These are phyloP conservation scores for Saturnispora besseyi DNA, from an alignment of 805 yeast genomes.

Conservation along the genomic window DNA sequence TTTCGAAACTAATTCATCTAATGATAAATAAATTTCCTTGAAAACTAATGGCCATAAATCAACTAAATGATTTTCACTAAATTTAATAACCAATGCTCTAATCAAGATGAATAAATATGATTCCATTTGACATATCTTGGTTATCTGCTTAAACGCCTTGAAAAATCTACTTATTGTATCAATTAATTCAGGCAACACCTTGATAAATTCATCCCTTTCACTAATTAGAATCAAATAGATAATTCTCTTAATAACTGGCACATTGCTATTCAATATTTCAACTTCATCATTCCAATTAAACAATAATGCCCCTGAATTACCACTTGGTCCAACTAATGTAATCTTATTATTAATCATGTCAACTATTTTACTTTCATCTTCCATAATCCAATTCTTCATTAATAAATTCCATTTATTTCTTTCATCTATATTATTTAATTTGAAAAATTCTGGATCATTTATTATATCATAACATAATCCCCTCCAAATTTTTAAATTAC, in stretches of 20 bases:
- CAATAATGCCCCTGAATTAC: slow-evolving; percentile 38
- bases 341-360: slow-evolving; percentile 39
- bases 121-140: slow-evolving; percentile 23
- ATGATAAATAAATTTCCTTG: slow-evolving; percentile 48
- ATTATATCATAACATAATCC: slow-evolving; percentile 53
- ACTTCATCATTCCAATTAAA: slow-evolving; percentile 30
- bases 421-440: slow-evolving; percentile 20
- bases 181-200: slow-evolving; percentile 37
- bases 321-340: slow-evolving; percentile 36
- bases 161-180: slow-evolving; percentile 26
- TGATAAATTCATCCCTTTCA: slow-evolving; percentile 49
- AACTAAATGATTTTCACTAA: slow-evolving; percentile 53
- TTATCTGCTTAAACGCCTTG: slow-evolving; percentile 20
- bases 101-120: slow-evolving; percentile 47
- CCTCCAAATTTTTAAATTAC: slow-evolving; percentile 52
- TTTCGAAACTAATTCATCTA: slow-evolving; percentile 30
- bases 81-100: slow-evolving; percentile 55
- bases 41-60: slow-evolving; percentile 64
- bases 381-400: slow-evolving; percentile 52
- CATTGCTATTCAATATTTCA: slow-evolving; percentile 25
- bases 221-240: slow-evolving; percentile 55
- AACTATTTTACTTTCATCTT: slow-evolving; percentile 49
- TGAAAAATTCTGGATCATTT: slow-evolving; percentile 52
- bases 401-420: slow-evolving; percentile 44
- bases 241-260: slow-evolving; percentile 42